Evolutionary conservation across 371 early-diverging fungal species (phyloP).

Genomic region (Apophysomyces sp.): DNA sequence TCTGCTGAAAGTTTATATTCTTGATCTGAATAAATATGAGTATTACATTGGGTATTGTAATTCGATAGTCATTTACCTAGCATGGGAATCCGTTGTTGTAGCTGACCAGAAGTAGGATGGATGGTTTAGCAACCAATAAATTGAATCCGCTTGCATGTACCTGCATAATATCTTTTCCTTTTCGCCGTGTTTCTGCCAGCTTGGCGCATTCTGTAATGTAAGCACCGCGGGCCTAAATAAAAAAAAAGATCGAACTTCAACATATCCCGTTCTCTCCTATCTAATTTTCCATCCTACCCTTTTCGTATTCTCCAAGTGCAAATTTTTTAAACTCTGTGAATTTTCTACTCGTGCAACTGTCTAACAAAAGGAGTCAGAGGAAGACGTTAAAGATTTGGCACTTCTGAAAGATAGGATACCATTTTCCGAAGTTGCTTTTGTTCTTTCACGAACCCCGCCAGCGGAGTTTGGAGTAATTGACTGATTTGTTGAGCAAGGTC

Average conservation of each 20-base stretch:
- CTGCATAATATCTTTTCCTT: background rate
- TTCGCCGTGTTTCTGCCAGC: background rate
- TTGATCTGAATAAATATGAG: constrained; percentile 6
- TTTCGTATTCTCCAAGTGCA: constrained; percentile 19
- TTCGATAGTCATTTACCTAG: background rate
- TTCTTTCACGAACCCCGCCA: constrained; percentile 20
- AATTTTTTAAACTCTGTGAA: constrained; percentile 12
- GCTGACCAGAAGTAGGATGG: background rate
- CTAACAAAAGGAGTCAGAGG: background rate
- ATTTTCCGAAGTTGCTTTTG: constrained; percentile 23
- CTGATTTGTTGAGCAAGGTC: constrained; percentile 32
- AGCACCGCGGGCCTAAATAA: constrained; percentile 4
- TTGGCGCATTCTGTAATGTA: constrained; percentile 8
- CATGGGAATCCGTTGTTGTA: background rate
- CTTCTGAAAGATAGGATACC: constrained; percentile 4
- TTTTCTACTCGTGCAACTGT: constrained; percentile 12
- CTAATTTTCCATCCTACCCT: constrained; percentile 8
- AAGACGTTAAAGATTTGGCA: background rate
- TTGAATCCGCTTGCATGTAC: background rate
- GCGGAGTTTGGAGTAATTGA: constrained; percentile 21
- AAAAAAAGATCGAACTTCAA: background rate
- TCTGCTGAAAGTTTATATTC: constrained; percentile 10
- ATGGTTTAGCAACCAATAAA: background rate
- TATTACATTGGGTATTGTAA: background rate
- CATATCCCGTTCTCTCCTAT: background rate